A percentile compares a stretch with the other conserved stretches of the same genome.
phyloP scores from a whole-genome alignment of 2,329 filamentous ascomycete species.

The Periglandula ipomoeae region DNA sequence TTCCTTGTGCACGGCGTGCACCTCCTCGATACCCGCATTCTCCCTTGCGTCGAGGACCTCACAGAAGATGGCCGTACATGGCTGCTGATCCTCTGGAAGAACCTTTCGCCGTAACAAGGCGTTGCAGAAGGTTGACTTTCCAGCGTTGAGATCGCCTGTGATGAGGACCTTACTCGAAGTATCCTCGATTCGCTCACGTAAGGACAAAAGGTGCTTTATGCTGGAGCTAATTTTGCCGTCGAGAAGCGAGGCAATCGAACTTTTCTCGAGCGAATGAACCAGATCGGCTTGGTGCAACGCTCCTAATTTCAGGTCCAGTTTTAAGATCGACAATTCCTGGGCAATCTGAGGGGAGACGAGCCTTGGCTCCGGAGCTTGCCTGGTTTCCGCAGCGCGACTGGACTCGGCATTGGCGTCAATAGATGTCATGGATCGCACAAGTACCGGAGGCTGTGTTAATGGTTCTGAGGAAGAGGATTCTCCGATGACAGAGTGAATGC shows the following conservation, averaged over 20 bases:
- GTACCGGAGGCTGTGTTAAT: slow-evolving; percentile 34
- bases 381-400: slow-evolving; percentile 58
- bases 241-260: slow-evolving; percentile 78
- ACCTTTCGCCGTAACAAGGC: slow-evolving; percentile 88
- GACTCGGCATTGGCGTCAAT: slow-evolving; percentile 57
- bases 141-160: slow-evolving; percentile 91
- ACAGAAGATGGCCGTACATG: slow-evolving; percentile 97
- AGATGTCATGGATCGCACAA: slow-evolving; percentile 65
- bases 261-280: slow-evolving; percentile 89
- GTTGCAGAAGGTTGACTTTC: slow-evolving; percentile 98
- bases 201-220: slow-evolving; percentile 76
- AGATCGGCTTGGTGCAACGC: slow-evolving; percentile 78
- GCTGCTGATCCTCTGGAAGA: slow-evolving; percentile 92
- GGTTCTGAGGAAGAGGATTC: slow-evolving; percentile 31
- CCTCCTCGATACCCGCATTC: slow-evolving; percentile 86
- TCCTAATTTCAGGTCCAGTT: slow-evolving; percentile 87
- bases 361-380: slow-evolving; percentile 59
- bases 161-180: slow-evolving; percentile 94
- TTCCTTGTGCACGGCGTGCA: slow-evolving; percentile 86
- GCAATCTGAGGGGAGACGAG: slow-evolving; percentile 87
- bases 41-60: slow-evolving; percentile 89
- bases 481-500: slow-evolving; percentile 51
- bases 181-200: slow-evolving; percentile 92
- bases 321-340: slow-evolving; percentile 91
- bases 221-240: slow-evolving; percentile 93